Conservation (phyloP, 106 monocot genomes). For the Alisma plantagoaquatica region DNA sequence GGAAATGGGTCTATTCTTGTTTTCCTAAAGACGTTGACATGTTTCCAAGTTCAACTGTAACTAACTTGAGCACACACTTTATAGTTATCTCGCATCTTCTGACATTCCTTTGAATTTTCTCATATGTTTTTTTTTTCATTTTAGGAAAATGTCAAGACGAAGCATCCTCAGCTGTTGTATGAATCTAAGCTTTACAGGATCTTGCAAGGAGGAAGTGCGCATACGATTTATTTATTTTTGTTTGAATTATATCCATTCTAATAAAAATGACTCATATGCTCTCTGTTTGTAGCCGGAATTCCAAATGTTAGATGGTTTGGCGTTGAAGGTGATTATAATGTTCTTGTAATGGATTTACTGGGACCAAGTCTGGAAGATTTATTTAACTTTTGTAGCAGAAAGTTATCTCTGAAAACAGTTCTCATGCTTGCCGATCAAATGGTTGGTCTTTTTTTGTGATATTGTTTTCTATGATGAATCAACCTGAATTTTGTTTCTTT, state of each 20-base stretch:
- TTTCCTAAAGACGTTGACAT: no score
- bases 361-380: constrained; percentile 25
- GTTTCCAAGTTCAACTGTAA: no score
- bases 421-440: constrained; percentile 24
- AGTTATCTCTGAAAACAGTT: constrained; percentile 19
- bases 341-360: constrained; percentile 19
- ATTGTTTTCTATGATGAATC: no score
- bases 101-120: no score
- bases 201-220: constrained; percentile 77
- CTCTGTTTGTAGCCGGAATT: constrained; percentile 11
- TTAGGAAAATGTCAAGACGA: constrained; percentile 77
- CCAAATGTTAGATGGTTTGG: constrained; percentile 21
- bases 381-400: constrained; percentile 23
- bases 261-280: no score
- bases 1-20: no score
- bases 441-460: constrained; percentile 3
- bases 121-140: no score
- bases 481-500: no score
- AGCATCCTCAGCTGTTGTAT: constrained; percentile 67
- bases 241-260: no score
- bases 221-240: no score
- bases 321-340: constrained; percentile 22
- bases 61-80: no score
- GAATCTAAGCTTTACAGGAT: constrained; percentile 74
- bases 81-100: no score